Conservation (phyloP, 306 rosid species). For the Trifolium pratense region DNA sequence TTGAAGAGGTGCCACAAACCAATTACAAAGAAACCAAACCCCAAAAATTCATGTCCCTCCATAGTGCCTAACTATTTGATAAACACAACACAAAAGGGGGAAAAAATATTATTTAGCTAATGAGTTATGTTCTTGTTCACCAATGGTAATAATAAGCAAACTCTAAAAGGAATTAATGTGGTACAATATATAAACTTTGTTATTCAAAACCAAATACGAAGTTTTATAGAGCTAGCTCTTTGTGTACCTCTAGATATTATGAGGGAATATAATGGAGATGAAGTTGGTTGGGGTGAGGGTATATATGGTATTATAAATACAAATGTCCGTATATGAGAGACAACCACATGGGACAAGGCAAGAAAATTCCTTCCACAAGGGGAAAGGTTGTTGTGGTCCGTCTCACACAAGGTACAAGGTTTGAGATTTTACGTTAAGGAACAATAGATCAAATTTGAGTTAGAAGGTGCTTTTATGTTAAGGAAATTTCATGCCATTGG, state of each 20-base stretch:
- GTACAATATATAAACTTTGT: not conserved
- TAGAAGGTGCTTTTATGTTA: conserved; percentile 14
- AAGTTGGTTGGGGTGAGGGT: not conserved
- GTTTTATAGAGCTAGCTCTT: conserved; percentile 6
- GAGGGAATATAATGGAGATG: not conserved
- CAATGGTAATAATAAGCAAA: conserved; percentile 15
- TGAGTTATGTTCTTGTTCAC: not conserved
- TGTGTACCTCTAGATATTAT: not conserved
- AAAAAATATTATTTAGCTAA: not conserved
- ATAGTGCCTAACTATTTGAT: conserved; percentile 31
- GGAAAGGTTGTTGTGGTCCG: conserved; percentile 30
- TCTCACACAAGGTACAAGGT: conserved; percentile 34
- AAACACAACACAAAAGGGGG: not conserved
- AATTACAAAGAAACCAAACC: conserved; percentile 63
- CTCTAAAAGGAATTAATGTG: not conserved
- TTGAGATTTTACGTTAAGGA: conserved; percentile 47
- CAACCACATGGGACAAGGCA: not conserved
- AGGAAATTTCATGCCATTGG: conserved; percentile 37
- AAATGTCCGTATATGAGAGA: not conserved
- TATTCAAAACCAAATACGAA: not conserved
- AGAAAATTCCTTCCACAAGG: conserved; percentile 37
- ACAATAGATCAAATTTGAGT: conserved; percentile 1
- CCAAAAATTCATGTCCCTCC: conserved; percentile 74
- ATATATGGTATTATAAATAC: not conserved
- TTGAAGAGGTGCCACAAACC: conserved; percentile 91